Percentiles rank a stretch among this genome's conserved stretches.
phyloP scores from a whole-genome alignment of 2,329 filamentous ascomycete genomes.

The Aspergillus quadrilineatus region DNA sequence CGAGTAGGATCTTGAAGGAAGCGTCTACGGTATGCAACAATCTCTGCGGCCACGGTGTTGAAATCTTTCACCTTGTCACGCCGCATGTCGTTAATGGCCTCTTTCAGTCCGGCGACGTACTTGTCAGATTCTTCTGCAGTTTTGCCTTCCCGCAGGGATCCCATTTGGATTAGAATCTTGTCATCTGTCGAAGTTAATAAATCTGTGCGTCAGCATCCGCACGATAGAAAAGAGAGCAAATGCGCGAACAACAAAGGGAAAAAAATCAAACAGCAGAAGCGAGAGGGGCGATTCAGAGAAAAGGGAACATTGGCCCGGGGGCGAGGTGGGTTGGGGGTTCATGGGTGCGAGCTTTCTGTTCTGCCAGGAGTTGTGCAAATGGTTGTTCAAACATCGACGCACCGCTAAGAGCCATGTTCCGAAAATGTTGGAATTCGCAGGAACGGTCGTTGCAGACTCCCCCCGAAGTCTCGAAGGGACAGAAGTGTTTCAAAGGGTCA shows the following conservation, averaged over 20 bases:
- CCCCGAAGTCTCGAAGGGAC: constrained; percentile 70
- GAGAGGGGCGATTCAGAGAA: constrained; percentile 3
- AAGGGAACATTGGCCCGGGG: constrained; percentile 6
- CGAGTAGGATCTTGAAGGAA: constrained; percentile 49
- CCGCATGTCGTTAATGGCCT: constrained; percentile 51
- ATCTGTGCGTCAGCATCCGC: constrained; percentile 42
- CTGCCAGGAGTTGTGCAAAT: constrained; percentile 22
- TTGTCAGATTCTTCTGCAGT: constrained; percentile 45
- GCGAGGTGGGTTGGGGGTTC: neutral
- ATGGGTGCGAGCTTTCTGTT: constrained; percentile 2
- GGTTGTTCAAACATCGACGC: constrained; percentile 52
- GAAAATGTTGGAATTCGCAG: constrained; percentile 81
- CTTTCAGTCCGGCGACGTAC: constrained; percentile 48
- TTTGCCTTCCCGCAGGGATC: constrained; percentile 47
- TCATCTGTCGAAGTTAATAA: constrained; percentile 48
- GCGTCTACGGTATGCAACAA: constrained; percentile 52
- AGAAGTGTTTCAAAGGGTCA: constrained; percentile 70
- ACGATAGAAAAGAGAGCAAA: constrained; percentile 23
- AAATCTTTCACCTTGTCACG: constrained; percentile 52
- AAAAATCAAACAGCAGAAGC: constrained; percentile 4
- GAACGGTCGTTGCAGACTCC: constrained; percentile 70
- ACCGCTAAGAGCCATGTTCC: constrained; percentile 70
- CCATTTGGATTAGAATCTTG: constrained; percentile 52
- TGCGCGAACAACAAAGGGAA: constrained; percentile 17
- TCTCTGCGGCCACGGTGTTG: constrained; percentile 48